Conservation (phyloP, 2,329 filamentous ascomycete genomes). For the Microsporum audouinii region DNA sequence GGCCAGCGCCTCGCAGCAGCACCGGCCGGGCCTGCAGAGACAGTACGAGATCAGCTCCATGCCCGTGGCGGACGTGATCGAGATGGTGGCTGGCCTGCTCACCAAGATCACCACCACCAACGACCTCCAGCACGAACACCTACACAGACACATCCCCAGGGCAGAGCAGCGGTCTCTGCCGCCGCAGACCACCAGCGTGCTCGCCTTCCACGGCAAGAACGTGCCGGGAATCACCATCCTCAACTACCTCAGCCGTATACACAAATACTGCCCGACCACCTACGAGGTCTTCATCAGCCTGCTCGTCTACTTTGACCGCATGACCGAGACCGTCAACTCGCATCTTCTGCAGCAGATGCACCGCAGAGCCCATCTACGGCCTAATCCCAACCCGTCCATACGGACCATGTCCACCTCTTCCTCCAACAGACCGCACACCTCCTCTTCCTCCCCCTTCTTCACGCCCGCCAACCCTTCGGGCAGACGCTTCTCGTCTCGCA, state of each 20-base stretch:
- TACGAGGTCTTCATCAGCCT: conserved; percentile 96
- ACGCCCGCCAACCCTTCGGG: conserved; percentile 14
- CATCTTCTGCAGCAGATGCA: conserved; percentile 55
- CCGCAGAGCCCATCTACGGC: conserved; percentile 22
- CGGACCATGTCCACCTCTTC: conserved; percentile 14
- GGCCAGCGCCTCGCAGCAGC: conserved; percentile 25
- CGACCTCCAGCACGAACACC: conserved; percentile 80
- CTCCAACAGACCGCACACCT: conserved; percentile 11
- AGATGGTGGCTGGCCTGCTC: conserved; percentile 93
- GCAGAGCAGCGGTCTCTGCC: conserved; percentile 49
- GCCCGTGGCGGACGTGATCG: conserved; percentile 94
- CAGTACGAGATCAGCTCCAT: conserved; percentile 94
- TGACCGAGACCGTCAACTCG: conserved; percentile 92
- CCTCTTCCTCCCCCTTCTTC: conserved; percentile 15
- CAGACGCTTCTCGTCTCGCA: conserved; percentile 13
- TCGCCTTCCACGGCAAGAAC: conserved; percentile 97
- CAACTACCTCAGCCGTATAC: conserved; percentile 89
- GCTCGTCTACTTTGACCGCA: conserved; percentile 94
- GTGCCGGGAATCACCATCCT: conserved; percentile 93
- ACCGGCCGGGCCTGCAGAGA: conserved; percentile 26
- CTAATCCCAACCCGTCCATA: conserved; percentile 13
- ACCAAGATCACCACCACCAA: conserved; percentile 98
- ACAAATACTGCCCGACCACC: conserved; percentile 97
- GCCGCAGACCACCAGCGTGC: conserved; percentile 58
- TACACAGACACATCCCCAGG: conserved; percentile 62